A percentile compares a stretch with the other conserved stretches of the same genome.
These are phyloP conservation scores for Aspergillus sp. DNA, from an alignment of 2,329 filamentous ascomycete genomes.

Conservation along the genomic window DNA sequence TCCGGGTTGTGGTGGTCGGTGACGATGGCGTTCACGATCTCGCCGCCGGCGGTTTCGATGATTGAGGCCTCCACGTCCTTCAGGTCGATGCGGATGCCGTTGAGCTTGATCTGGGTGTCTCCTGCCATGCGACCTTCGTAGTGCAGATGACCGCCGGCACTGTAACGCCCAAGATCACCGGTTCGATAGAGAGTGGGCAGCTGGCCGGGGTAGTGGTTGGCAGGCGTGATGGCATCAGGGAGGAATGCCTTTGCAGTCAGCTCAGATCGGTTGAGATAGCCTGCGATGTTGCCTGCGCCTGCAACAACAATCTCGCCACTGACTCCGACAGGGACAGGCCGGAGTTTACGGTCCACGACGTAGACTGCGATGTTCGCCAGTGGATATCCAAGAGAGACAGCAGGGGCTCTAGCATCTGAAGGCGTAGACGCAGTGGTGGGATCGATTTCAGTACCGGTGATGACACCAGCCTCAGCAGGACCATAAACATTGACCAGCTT, in stretches of 20 bases:
- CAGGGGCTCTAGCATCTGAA: not conserved
- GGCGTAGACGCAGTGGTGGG: not conserved
- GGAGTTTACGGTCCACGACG: not conserved
- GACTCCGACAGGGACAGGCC: not conserved
- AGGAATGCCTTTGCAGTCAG: not conserved
- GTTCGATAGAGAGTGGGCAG: conserved; percentile 23
- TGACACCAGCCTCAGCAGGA: not conserved
- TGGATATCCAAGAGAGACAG: not conserved
- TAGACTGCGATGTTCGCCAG: not conserved
- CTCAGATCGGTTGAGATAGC: not conserved
- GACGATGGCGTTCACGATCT: not conserved
- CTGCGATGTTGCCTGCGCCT: conserved; percentile 2
- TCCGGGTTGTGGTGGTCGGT: not conserved
- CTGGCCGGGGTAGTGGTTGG: not conserved
- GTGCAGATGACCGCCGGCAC: conserved; percentile 43
- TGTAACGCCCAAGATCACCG: conserved; percentile 28
- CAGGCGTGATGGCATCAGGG: conserved; percentile 8
- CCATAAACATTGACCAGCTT: conserved; percentile 6
- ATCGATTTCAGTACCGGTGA: not conserved
- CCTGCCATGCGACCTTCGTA: not conserved
- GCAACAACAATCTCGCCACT: conserved; percentile 6
- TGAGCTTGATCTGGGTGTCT: not conserved
- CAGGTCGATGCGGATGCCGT: conserved; percentile 45
- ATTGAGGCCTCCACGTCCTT: conserved; percentile 39
- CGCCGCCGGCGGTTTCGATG: not conserved